phyloP scores from a whole-genome alignment of 306 rosid species.

The Quercus cerris region DNA sequence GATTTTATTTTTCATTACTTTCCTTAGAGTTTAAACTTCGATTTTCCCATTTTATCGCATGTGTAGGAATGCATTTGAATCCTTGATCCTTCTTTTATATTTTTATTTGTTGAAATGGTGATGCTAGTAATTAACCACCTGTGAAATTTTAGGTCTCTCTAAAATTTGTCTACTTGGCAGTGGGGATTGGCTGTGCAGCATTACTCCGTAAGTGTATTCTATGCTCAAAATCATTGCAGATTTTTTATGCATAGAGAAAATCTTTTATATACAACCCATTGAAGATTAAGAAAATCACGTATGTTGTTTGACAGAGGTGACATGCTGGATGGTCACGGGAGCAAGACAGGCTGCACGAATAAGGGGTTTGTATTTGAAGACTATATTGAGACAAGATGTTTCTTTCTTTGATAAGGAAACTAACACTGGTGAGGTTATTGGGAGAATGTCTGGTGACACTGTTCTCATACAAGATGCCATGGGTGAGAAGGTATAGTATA shows the following conservation, averaged over 20 bases:
- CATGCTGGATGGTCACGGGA: conserved; percentile 33
- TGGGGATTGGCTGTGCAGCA: conserved; percentile 31
- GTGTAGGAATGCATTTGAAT: not conserved
- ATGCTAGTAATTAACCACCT: not conserved
- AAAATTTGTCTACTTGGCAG: conserved; percentile 39
- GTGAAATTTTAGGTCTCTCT: conserved; percentile 29
- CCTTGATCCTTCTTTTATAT: not conserved
- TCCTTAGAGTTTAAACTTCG: too few relatives aligned
- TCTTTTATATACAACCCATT: not conserved
- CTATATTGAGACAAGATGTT: conserved; percentile 30
- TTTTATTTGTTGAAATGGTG: not conserved
- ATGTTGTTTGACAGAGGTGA: conserved; percentile 17
- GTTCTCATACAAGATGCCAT: conserved; percentile 30
- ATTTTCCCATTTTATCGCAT: too few relatives aligned
- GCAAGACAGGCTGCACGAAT: conserved; percentile 30
- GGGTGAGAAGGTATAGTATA: conserved; percentile 27
- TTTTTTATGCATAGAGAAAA: not conserved
- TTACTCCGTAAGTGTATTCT: conserved; percentile 31
- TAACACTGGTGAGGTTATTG: conserved; percentile 24
- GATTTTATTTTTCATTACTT: too few relatives aligned
- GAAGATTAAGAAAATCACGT: not conserved
- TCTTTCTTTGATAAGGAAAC: conserved; percentile 28
- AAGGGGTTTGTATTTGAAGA: conserved; percentile 18
- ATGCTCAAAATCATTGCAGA: not conserved
- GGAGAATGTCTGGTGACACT: conserved; percentile 33